Evolutionary conservation across 148 eudicot species (phyloP).

Genomic region (Simmondsia chinensis): DNA sequence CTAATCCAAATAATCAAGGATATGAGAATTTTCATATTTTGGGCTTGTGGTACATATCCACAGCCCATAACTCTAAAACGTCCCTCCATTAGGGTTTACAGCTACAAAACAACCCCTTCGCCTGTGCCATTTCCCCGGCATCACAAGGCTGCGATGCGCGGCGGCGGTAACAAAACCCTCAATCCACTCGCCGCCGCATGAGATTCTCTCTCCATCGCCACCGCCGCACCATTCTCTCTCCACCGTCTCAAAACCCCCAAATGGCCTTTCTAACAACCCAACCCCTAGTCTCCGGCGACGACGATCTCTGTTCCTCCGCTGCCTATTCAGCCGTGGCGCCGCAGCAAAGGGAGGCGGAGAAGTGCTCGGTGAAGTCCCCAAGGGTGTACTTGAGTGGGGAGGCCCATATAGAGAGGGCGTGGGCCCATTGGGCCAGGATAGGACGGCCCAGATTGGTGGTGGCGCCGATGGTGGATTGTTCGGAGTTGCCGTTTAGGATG

Average conservation of each 20-base stretch:
- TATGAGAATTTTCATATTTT: no score
- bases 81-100: no score
- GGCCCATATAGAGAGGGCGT: constrained; percentile 58
- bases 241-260: constrained; percentile 1
- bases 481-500: constrained; percentile 91
- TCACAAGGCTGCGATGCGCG: no score
- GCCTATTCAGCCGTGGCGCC: not conserved
- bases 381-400: constrained; percentile 48
- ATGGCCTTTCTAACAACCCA: constrained; percentile 17
- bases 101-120: not conserved
- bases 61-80: no score
- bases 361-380: constrained; percentile 17
- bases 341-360: not conserved
- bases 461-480: constrained; percentile 96
- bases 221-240: constrained; percentile 4
- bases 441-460: constrained; percentile 74
- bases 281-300: constrained; percentile 13
- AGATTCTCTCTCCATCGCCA: constrained; percentile 16
- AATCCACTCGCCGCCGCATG: constrained; percentile 17
- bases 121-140: not conserved
- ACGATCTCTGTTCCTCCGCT: constrained; percentile 20
- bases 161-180: no score
- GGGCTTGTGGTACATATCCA: no score
- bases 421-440: constrained; percentile 81
- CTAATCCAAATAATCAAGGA: no score